phyloP scores from a whole-genome alignment of 2,329 filamentous ascomycete genomes.

The Shiraia sp. region DNA sequence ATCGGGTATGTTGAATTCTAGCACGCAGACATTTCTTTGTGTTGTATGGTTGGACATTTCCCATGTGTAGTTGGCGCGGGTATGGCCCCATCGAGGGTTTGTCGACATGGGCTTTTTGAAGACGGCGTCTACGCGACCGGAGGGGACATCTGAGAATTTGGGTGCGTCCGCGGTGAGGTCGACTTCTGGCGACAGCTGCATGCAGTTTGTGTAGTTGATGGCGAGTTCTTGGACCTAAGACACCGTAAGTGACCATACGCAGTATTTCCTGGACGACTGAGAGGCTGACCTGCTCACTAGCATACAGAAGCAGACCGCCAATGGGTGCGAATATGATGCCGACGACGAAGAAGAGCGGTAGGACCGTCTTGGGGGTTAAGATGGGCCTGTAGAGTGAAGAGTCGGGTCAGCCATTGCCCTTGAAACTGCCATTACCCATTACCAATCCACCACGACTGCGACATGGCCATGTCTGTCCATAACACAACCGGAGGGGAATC shows the following conservation, averaged over 20 bases:
- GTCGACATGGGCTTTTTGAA: conserved; percentile 64
- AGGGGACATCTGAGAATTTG: conserved; percentile 58
- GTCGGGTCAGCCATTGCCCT: conserved; percentile 43
- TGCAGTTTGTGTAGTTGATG: conserved; percentile 88
- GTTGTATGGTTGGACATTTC: conserved; percentile 15
- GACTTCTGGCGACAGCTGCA: conserved; percentile 55
- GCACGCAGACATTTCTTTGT: conserved; percentile 63
- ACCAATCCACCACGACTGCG: too few species aligned
- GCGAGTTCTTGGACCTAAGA: conserved; percentile 82
- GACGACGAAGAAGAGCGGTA: conserved; percentile 88
- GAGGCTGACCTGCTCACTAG: conserved; percentile 72
- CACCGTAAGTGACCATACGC: conserved; percentile 19
- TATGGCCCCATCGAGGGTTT: conserved; percentile 39
- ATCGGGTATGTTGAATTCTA: conserved; percentile 80
- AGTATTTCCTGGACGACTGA: conserved; percentile 11
- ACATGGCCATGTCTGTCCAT: too few species aligned
- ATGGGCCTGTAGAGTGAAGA: conserved; percentile 68
- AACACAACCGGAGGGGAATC: too few species aligned
- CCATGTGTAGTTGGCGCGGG: conserved; percentile 44
- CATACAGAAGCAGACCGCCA: conserved; percentile 82
- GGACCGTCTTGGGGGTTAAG: conserved; percentile 88
- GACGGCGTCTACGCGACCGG: conserved; percentile 63
- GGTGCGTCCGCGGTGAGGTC: conserved; percentile 15
- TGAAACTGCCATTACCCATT: too few species aligned
- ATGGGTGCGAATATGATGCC: conserved; percentile 93